Evolutionary conservation across 139 green algal genomes (phyloP), one percentile per base, ranked within the genome.

Genomic region (Tetraselmis striata): DNA sequence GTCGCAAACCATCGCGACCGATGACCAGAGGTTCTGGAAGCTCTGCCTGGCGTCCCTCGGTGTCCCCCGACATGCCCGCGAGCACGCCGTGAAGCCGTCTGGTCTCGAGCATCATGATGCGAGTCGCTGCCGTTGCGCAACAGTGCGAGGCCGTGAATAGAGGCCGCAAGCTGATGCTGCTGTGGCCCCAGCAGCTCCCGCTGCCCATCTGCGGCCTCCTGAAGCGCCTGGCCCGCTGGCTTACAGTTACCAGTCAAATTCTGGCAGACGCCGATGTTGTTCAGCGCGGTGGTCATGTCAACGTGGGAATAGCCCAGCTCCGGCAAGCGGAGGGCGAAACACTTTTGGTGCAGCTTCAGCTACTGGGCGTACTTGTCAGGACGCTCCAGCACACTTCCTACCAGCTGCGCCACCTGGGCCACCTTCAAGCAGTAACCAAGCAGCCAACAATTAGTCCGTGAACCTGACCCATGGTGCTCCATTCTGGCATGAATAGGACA

Each of bases 261-360:
- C 45, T 25, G 5, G 11, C 11, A 5, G 11, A 67, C 11, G 11
- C 45, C 84, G 0, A 83, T 81, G 78, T 86, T 80, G 81, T 78
- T 81, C 76, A 86, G 79, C 76, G 84, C 81, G 32, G 75, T 84
- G 2, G 81, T 78, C 27, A 88, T 77, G 32, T 88, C 84, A 22
- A 80, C 75, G 78, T 88, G 78, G 1, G 77, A 29, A 23, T 76
- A 30, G 24, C 84, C 84, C 32, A 88, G 83, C 76, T 84, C 45
- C 2, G 28, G 59, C 18, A n/a, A 29, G 79, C 83, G 83, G 23
- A 84, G 83, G 76, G 81, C 83, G 59, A 83, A 84, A 0, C 78
- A 59, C 30, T 74, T 27, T 75, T 83, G 28, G 31, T 80, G 28
- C 74, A 86, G 25, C 26, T 27, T 75, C 11, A 67, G 45, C 11